These are phyloP conservation scores for Penicillium sp. DNA, from an alignment of 2,329 filamentous ascomycete species.

Conservation along the genomic window DNA sequence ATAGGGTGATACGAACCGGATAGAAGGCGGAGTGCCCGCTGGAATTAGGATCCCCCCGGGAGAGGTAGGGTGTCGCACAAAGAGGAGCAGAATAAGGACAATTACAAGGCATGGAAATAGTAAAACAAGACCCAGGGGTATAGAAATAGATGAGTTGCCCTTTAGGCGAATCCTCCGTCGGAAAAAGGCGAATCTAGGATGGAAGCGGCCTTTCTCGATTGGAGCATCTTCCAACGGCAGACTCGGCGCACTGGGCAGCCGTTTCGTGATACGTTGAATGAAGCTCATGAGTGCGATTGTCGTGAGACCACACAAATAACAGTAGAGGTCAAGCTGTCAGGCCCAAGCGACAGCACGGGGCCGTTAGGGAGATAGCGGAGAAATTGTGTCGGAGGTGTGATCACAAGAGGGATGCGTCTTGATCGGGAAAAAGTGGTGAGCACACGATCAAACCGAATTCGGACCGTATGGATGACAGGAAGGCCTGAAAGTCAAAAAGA, in stretches of 20 bases:
- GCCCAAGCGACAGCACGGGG: constrained; percentile 19
- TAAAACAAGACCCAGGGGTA: constrained; percentile 88
- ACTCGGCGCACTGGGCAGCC: constrained; percentile 48
- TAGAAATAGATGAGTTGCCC: constrained; percentile 87
- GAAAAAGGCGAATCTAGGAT: constrained; percentile 71
- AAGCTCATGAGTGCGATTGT: constrained; percentile 49
- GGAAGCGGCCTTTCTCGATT: constrained; percentile 42
- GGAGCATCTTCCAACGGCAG: constrained; percentile 49
- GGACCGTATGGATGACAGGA: constrained; percentile 20
- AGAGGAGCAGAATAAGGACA: constrained; percentile 83
- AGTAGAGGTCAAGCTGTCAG: constrained; percentile 16
- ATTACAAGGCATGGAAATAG: constrained; percentile 90
- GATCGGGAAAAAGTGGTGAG: not conserved
- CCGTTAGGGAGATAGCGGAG: constrained; percentile 11
- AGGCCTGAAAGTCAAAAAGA: constrained; percentile 11
- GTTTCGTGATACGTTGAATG: constrained; percentile 54
- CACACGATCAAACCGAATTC: not conserved
- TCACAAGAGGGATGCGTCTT: not conserved
- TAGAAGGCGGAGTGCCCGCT: constrained; percentile 79
- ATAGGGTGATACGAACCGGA: constrained; percentile 63
- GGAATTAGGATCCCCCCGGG: constrained; percentile 82
- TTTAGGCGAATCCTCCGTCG: constrained; percentile 80
- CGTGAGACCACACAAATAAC: constrained; percentile 16
- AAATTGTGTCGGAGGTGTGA: constrained; percentile 12
- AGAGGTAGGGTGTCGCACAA: constrained; percentile 82